Base-by-base conservation (phyloP, 2,329 filamentous ascomycete genomes). In the Hypomyces rosellus region DNA sequence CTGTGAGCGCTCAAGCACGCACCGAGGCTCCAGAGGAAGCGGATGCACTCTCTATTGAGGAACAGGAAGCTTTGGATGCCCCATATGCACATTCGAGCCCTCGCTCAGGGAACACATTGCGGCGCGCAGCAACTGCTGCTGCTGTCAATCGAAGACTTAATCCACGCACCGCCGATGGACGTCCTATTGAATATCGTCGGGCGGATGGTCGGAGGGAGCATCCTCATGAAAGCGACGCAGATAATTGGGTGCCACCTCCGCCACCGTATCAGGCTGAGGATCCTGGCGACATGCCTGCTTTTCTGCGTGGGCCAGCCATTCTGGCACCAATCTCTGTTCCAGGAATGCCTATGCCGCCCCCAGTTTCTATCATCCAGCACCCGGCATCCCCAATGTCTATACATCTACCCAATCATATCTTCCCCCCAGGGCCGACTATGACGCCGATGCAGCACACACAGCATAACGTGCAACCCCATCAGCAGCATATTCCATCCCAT, bases 171-270 rank as follows among this genome's bases (percentile, higher is more conserved):
- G 68, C 77, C 48, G 70, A 77, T 57, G 69, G 74, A 58, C 71
- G 81, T 1, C 74, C 69, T 37, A 75, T 83, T 42, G 70, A 84
- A 57, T 87, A 86, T 62, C 79, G 83, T 41, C 78, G 85, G 42
- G 84, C 85, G 13, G 84, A 88, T 65, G 83, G 84, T 6, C 76
- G 84, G 39, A 74, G 80, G 39, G 85, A 91, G 60, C 77, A 89
- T 58, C 88, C 88, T 4, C 88, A 93, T 65, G 88, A 93, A 66
- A 92, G 88, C 55, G 88, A 93, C 63, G 88, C 88, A 4, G 89
- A 93, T 60, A 89, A 91, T 59, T 95, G 89, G 89, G 86, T 90
- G 4, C 87, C 88, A 5, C 89, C 89, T 5, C 89, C 89, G 8
- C 89, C 89, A 3, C 88, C 88, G 1, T 95, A 95, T 59, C 81